Conservation (phyloP, 495 filamentous ascomycete genomes). For the Aspergillus olivimuriae region DNA sequence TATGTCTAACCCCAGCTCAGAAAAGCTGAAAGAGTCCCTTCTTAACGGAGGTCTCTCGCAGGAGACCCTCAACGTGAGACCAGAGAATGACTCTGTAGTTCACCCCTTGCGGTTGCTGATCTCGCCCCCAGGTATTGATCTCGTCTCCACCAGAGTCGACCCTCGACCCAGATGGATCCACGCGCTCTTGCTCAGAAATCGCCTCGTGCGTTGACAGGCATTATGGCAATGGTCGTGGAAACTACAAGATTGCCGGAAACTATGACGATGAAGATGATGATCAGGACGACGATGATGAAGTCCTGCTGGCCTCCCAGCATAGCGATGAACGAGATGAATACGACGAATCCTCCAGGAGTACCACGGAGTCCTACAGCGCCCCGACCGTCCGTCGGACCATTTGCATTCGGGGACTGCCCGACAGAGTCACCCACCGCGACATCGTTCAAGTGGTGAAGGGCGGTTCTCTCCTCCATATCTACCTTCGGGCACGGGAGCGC, state of each 20-base stretch:
- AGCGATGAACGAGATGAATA: constrained; percentile 37
- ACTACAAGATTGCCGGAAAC: constrained; percentile 6
- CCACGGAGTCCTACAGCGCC: constrained; percentile 8
- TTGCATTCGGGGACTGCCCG: constrained; percentile 54
- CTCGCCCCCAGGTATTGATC: constrained; percentile 41
- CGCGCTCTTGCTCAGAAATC: background rate
- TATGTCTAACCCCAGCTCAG: constrained; percentile 28
- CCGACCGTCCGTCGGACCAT: constrained; percentile 50
- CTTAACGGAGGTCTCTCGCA: constrained; percentile 54
- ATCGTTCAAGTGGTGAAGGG: constrained; percentile 61
- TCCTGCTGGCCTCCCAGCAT: constrained; percentile 18
- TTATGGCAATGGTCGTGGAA: background rate
- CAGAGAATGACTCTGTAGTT: too few relatives aligned
- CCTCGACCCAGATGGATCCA: constrained; percentile 11
- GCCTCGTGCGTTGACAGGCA: background rate
- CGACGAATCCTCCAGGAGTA: constrained; percentile 24
- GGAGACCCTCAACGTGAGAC: constrained; percentile 53
- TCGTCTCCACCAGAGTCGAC: constrained; percentile 16
- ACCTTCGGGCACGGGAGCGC: constrained; percentile 54
- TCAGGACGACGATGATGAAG: constrained; percentile 22
- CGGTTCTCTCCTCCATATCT: constrained; percentile 64
- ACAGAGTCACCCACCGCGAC: constrained; percentile 59
- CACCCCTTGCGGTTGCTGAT: constrained; percentile 16
- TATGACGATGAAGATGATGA: constrained; percentile 23
- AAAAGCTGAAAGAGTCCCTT: constrained; percentile 55